phyloP scores from a whole-genome alignment of 371 early-diverging fungal genomes.

The Mucor sp. region DNA sequence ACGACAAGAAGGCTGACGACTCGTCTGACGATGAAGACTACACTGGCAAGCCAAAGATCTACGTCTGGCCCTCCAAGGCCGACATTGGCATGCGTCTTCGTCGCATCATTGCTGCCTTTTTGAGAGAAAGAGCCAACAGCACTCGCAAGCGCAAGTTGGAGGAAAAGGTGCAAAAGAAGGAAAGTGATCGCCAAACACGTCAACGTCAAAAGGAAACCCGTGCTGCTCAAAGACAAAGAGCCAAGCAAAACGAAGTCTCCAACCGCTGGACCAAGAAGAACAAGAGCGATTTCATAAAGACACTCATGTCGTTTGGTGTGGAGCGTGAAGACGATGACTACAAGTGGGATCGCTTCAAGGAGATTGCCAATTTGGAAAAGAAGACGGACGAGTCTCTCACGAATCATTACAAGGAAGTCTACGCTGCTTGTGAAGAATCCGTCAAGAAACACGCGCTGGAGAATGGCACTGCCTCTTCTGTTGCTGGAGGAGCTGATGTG shows the following conservation, averaged over 20 bases:
- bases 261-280: conserved; percentile 73
- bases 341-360: conserved; percentile 75
- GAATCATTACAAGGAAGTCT: conserved; percentile 56
- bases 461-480: conserved; percentile 10
- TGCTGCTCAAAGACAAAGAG: conserved; percentile 43
- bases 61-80: conserved; percentile 66
- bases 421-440: conserved; percentile 64
- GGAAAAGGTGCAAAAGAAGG: conserved; percentile 51
- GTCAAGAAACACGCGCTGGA: conserved; percentile 44
- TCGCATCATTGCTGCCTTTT: conserved; percentile 66
- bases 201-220: conserved; percentile 52
- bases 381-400: conserved; percentile 77
- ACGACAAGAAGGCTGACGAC: conserved; percentile 15
- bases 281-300: conserved; percentile 70
- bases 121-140: conserved; percentile 56
- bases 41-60: conserved; percentile 20
- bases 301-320: conserved; percentile 73
- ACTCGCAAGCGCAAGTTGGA: conserved; percentile 40
- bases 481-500: conserved; percentile 3
- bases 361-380: conserved; percentile 65
- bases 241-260: conserved; percentile 48
- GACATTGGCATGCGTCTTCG: conserved; percentile 76
- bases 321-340: conserved; percentile 41
- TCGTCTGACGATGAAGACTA: conserved; percentile 32
- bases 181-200: conserved; percentile 36